Evolutionary conservation across 2,329 filamentous ascomycete species (phyloP).

Genomic region (Curvularia lunata): DNA sequence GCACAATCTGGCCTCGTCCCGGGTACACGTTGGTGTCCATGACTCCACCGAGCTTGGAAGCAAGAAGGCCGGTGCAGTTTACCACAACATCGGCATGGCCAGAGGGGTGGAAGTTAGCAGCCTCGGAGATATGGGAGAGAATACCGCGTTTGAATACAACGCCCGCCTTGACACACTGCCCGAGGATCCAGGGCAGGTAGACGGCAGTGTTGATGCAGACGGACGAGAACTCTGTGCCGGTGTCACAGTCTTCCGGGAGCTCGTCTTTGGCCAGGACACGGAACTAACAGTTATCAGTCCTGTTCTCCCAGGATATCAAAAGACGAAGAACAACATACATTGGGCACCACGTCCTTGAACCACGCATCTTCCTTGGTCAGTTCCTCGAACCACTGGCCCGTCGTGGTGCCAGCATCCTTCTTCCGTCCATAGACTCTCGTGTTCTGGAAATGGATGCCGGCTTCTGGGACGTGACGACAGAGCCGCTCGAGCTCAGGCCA

Average conservation of each 20-base stretch:
- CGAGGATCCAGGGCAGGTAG: conserved; percentile 85
- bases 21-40: conserved; percentile 75
- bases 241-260: conserved; percentile 70
- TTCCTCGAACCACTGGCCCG: conserved; percentile 68
- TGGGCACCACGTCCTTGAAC: conserved; percentile 74
- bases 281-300: conserved; percentile 55
- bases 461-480: conserved; percentile 70
- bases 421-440: conserved; percentile 65
- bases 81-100: conserved; percentile 71
- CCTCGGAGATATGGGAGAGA: conserved; percentile 73
- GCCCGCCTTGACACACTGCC: conserved; percentile 77
- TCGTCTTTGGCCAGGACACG: conserved; percentile 62
- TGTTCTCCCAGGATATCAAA: not conserved
- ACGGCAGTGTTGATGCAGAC: conserved; percentile 91
- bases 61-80: conserved; percentile 83
- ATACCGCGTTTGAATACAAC: conserved; percentile 61
- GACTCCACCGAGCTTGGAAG: conserved; percentile 80
- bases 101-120: conserved; percentile 65
- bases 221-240: conserved; percentile 77
- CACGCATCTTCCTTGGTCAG: conserved; percentile 73
- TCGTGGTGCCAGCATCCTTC: conserved; percentile 65
- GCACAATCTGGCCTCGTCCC: conserved; percentile 79
- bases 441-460: conserved; percentile 78
- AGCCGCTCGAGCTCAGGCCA: conserved; percentile 54
- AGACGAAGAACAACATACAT: conserved; percentile 55